A percentile compares a stretch with the other conserved stretches of the same genome.
These are phyloP conservation scores for Fusarium sp. DNA, from an alignment of 2,329 filamentous ascomycete genomes.

Conservation along the genomic window DNA sequence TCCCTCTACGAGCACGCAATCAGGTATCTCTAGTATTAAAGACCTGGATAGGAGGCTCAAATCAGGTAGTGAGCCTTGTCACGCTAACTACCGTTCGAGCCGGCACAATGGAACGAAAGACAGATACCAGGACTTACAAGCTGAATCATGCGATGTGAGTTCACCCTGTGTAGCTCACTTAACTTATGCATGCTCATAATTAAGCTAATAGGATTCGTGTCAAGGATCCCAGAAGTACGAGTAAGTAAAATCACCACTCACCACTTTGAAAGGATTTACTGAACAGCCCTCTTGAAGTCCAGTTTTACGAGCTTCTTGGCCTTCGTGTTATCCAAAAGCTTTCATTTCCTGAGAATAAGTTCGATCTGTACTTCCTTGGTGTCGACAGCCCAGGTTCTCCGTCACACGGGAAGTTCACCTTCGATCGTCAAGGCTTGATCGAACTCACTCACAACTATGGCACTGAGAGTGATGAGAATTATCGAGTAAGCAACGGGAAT, in stretches of 20 bases:
- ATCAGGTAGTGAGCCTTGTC: neutral
- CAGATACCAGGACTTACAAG: neutral
- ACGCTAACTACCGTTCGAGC: neutral
- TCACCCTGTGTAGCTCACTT: accelerated
- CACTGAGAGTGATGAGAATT: neutral
- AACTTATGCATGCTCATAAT: neutral
- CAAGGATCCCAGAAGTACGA: neutral
- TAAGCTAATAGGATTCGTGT: neutral
- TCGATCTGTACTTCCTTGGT: neutral
- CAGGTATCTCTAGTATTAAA: neutral
- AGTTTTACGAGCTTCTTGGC: neutral
- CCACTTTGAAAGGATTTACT: neutral
- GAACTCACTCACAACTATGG: neutral
- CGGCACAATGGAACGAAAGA: neutral
- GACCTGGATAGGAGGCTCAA: neutral
- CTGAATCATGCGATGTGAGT: neutral
- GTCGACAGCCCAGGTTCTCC: neutral
- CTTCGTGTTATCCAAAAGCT: neutral
- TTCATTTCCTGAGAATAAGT: neutral
- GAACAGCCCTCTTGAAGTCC: neutral
- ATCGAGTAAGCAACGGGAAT: neutral
- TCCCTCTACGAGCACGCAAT: neutral
- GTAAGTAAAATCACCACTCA: neutral
- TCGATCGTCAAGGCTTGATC: neutral
- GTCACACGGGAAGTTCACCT: neutral